Conservation (phyloP, 176 grass and related monocot species). For the Hordeum vulgare region MorexV3_pseudomolecules_assembly NC_058521.1:329471864-329472363, state of each 20-base stretch:
- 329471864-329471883: not conserved
- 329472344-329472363: too few relatives aligned
- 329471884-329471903: not conserved
- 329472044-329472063: not conserved
- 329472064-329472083: not conserved
- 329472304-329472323: too few relatives aligned
- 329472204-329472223: too few relatives aligned
- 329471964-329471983: not conserved
- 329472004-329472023: not conserved
- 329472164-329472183: too few relatives aligned
- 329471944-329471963: not conserved
- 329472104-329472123: not conserved
- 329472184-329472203: too few relatives aligned
- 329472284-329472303: too few relatives aligned
- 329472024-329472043: not conserved
- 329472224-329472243: too few relatives aligned
- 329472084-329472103: not conserved
- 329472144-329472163: too few relatives aligned
- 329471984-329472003: not conserved
- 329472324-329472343: too few relatives aligned
- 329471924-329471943: not conserved
- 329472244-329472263: too few relatives aligned
- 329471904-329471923: not conserved
- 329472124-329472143: not conserved
- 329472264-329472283: too few relatives aligned